Percentiles rank a stretch among this genome's conserved stretches.
These are phyloP conservation scores for Phycomyces blakesleeanus DNA, from an alignment of 192 early-diverging fungal species.

Conservation along the genomic window DNA sequence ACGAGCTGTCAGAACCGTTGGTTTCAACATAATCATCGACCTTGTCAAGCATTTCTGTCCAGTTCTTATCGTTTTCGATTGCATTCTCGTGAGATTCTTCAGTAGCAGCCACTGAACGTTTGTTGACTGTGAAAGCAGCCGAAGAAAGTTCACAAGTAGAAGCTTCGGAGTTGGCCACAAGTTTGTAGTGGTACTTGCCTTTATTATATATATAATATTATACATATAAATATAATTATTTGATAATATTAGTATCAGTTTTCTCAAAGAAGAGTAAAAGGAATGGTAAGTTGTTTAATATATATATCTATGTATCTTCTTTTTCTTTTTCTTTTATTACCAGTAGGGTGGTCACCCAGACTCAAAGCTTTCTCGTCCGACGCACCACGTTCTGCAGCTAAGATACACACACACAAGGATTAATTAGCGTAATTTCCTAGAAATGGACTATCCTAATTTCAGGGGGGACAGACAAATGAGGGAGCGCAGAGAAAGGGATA, in stretches of 20 bases:
- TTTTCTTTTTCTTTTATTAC: neutral
- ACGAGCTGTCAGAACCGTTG: too few species aligned
- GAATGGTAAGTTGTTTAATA: too few species aligned
- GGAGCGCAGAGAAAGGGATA: neutral
- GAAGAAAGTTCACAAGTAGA: neutral
- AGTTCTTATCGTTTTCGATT: too few species aligned
- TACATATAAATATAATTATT: too few species aligned
- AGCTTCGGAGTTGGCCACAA: neutral
- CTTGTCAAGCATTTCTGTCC: too few species aligned
- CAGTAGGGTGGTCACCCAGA: neutral
- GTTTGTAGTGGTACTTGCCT: neutral
- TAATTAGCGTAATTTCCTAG: too few species aligned
- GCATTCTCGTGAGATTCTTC: too few species aligned
- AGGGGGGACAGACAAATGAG: neutral
- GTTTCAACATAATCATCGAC: too few species aligned
- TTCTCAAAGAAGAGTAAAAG: too few species aligned
- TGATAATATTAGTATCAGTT: too few species aligned
- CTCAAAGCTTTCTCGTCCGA: conserved; percentile 5
- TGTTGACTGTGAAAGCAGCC: neutral
- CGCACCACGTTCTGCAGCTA: conserved; percentile 9
- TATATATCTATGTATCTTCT: neutral
- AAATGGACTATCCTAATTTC: neutral
- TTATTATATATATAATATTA: too few species aligned
- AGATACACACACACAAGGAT: neutral
- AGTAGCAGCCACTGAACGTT: neutral